Percentiles rank a stretch among this genome's conserved stretches.
Conservation (phyloP, 768 basidiomycete species). For the Mycena kentingensis region DNA sequence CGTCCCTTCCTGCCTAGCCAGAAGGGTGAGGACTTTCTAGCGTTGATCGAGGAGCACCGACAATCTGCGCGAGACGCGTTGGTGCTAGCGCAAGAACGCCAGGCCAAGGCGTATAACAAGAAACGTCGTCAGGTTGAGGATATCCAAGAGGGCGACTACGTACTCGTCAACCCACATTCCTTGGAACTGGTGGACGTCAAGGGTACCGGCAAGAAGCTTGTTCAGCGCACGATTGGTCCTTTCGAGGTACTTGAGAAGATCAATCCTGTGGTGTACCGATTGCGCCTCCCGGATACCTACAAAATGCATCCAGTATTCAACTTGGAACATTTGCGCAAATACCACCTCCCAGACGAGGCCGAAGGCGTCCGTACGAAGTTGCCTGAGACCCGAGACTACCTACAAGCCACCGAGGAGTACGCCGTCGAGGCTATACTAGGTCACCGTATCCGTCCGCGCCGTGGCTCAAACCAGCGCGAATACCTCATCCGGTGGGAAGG, state of each 20-base stretch:
- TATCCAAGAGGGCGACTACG: constrained; percentile 10
- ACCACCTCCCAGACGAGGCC: constrained; percentile 7
- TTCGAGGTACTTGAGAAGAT: constrained; percentile 25
- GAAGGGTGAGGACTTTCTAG: constrained; percentile 5
- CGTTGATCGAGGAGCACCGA: constrained; percentile 1
- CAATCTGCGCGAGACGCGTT: constrained; percentile 19
- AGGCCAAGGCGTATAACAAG: constrained; percentile 21
- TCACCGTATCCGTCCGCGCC: neutral
- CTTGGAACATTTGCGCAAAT: constrained; percentile 22
- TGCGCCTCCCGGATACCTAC: constrained; percentile 24
- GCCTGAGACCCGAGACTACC: neutral
- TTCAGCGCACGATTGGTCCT: no score
- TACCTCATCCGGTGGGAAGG: constrained; percentile 16
- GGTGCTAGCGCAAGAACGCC: no score
- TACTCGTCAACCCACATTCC: constrained; percentile 29
- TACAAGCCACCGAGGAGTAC: neutral
- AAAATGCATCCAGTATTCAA: constrained; percentile 27
- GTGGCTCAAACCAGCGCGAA: constrained; percentile 3
- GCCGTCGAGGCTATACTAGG: constrained; percentile 3
- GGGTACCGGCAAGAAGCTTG: no score
- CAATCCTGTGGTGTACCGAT: constrained; percentile 21
- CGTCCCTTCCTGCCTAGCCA: constrained; percentile 10
- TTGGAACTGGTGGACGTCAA: no score
- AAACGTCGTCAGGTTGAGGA: constrained; percentile 6
- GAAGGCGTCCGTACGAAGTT: neutral